phyloP scores from a whole-genome alignment of 2,329 filamentous ascomycete species.

The Sarocladiaceae sp. region DNA sequence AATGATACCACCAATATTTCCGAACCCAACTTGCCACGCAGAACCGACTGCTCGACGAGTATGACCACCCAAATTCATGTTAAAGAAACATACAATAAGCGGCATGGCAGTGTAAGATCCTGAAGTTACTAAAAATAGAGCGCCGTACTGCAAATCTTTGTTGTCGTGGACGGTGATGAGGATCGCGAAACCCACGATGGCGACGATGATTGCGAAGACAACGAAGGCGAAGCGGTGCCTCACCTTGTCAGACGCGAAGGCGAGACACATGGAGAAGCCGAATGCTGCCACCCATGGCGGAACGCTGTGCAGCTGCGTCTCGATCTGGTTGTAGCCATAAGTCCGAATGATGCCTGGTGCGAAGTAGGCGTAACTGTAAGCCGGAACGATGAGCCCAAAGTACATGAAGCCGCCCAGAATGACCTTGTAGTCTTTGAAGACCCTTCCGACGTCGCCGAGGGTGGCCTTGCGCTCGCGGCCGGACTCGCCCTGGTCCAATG shows the following conservation, averaged over 20 bases:
- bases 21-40: constrained; percentile 73
- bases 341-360: constrained; percentile 63
- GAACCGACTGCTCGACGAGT: constrained; percentile 63
- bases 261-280: constrained; percentile 68
- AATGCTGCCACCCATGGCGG: constrained; percentile 65
- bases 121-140: constrained; percentile 74
- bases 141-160: constrained; percentile 62
- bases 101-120: constrained; percentile 87
- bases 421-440: constrained; percentile 70
- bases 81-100: constrained; percentile 76
- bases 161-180: constrained; percentile 67
- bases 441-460: constrained; percentile 49
- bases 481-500: constrained; percentile 55
- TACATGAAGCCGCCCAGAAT: constrained; percentile 75
- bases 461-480: constrained; percentile 57
- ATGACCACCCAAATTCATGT: constrained; percentile 72
- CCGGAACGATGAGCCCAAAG: constrained; percentile 70
- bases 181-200: constrained; percentile 69
- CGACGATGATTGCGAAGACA: constrained; percentile 65
- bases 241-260: constrained; percentile 62
- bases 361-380: constrained; percentile 75
- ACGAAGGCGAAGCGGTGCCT: constrained; percentile 69
- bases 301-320: constrained; percentile 52
- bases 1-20: constrained; percentile 74
- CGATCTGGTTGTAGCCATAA: constrained; percentile 55